Evolutionary conservation across 2,329 filamentous ascomycete species (phyloP), one percentile per base, ranked within the genome.

Genomic region (Aspergillus flavus): DNA sequence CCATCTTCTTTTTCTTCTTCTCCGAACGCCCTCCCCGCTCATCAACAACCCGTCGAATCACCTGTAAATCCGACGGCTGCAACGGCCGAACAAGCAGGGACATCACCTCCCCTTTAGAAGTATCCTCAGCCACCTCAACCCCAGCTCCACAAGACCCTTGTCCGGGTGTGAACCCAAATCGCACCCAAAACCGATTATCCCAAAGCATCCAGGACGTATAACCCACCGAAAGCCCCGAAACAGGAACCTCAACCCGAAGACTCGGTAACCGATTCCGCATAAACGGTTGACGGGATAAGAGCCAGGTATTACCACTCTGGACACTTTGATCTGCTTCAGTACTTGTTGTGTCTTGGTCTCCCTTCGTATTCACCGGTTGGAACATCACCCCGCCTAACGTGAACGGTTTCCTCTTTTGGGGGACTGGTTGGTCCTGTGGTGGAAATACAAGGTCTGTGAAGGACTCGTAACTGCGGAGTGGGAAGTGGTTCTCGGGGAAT

Each of bases 171-270:
- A 82, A 77, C 32, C 72, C 69, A 12, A 87, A 61, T 2, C 78
- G 79, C 56, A 88, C 77, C 86, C 86, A 88, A 72, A 79, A 87
- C 23, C 86, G 79, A 54, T 81, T 79, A 68, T 87, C 85, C 78
- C 84, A 87, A 19, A 88, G 77, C 9, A 68, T 71, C 75, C 78
- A 80, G 7, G 64, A 57, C 4, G 65, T 62, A 32, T 61, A 59
- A 5, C 58, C 12, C 41, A 26, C 19, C 26, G 46, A 58, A 32
- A 46, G 34, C 34, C n/a, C 23, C 9, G 32, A 54, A n/a, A 68
- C 19, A 1, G 72, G 63, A 26, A 74, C 43, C 5, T 67, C 59
- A 19, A 75, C 23, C 11, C 61, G 56, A 11, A 68, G 61, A 14
- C 67, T 62, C 2, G 76, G 72, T 4, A 68, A 61, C 14, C 69